Evolutionary conservation across 2,329 filamentous ascomycete species (phyloP).

Genomic region (Bretziella fagacearum): DNA sequence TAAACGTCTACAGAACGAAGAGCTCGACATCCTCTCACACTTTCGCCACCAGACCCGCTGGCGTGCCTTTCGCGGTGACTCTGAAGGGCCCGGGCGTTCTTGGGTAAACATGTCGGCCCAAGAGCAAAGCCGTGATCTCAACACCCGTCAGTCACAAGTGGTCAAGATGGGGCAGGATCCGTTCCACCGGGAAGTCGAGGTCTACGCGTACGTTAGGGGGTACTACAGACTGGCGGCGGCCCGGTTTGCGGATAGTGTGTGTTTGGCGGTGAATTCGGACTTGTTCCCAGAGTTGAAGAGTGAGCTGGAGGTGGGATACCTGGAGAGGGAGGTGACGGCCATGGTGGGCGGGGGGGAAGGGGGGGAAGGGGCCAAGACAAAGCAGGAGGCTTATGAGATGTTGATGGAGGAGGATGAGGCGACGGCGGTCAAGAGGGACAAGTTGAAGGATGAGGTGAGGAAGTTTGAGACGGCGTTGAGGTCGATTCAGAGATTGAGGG

Average conservation of each 20-base stretch:
- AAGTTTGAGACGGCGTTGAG: conserved; percentile 31
- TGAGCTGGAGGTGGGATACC: conserved; percentile 19
- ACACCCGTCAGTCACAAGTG: conserved; percentile 26
- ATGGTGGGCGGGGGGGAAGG: conserved; percentile 21
- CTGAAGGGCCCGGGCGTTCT: conserved; percentile 19
- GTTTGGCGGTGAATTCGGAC: conserved; percentile 31
- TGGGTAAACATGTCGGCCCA: conserved; percentile 33
- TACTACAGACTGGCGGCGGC: conserved; percentile 53
- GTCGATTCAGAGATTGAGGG: conserved; percentile 29
- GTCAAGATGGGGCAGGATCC: conserved; percentile 38
- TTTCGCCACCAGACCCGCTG: conserved; percentile 35
- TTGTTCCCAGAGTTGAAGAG: conserved; percentile 29
- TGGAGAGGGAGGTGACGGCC: conserved; percentile 30
- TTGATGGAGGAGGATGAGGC: conserved; percentile 33
- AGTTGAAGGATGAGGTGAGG: conserved; percentile 27
- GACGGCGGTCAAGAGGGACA: conserved; percentile 26
- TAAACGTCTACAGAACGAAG: conserved; percentile 28
- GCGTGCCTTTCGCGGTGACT: conserved; percentile 23
- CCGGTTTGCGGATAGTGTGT: conserved; percentile 43
- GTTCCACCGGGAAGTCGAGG: conserved; percentile 41
- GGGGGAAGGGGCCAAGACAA: conserved; percentile 26
- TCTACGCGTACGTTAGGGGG: conserved; percentile 45
- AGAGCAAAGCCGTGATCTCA: conserved; percentile 28
- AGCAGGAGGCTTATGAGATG: conserved; percentile 18
- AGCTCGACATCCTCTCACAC: conserved; percentile 29